A percentile compares a stretch with the other conserved stretches of the same genome.
Evolutionary conservation across 2,329 filamentous ascomycete species (phyloP).

Genomic region (Orbilia brochopaga): DNA sequence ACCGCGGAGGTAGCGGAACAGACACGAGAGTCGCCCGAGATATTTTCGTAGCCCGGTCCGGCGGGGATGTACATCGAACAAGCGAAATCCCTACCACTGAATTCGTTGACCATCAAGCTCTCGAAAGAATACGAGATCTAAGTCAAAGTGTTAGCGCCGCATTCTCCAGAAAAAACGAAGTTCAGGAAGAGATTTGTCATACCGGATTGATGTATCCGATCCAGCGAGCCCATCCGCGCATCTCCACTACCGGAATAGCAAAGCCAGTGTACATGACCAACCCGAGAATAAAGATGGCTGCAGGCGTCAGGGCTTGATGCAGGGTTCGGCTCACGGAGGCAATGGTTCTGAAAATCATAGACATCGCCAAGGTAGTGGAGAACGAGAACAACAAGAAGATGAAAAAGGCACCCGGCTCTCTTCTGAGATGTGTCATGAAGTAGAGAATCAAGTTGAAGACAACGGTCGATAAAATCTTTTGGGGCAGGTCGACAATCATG

Average conservation of each 20-base stretch:
- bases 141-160: background rate
- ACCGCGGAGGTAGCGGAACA: constrained; percentile 68
- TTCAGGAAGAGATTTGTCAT: background rate
- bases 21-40: constrained; percentile 58
- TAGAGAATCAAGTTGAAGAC: constrained; percentile 81
- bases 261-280: constrained; percentile 68
- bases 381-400: constrained; percentile 81
- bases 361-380: constrained; percentile 76
- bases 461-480: constrained; percentile 76
- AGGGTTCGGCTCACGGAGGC: constrained; percentile 73
- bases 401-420: constrained; percentile 79
- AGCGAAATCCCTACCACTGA: constrained; percentile 68
- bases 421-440: constrained; percentile 82
- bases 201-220: constrained; percentile 81
- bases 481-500: constrained; percentile 84
- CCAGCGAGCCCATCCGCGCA: constrained; percentile 82
- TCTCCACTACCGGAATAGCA: constrained; percentile 69
- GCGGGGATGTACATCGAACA: constrained; percentile 64
- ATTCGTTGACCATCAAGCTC: constrained; percentile 82
- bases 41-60: constrained; percentile 60
- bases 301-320: constrained; percentile 67
- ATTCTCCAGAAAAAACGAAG: background rate
- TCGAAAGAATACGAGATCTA: constrained; percentile 72
- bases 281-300: constrained; percentile 68
- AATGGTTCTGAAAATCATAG: constrained; percentile 83